Conservation (phyloP, 371 early-diverging fungal genomes). For the Haplosporangium sp. region DNA sequence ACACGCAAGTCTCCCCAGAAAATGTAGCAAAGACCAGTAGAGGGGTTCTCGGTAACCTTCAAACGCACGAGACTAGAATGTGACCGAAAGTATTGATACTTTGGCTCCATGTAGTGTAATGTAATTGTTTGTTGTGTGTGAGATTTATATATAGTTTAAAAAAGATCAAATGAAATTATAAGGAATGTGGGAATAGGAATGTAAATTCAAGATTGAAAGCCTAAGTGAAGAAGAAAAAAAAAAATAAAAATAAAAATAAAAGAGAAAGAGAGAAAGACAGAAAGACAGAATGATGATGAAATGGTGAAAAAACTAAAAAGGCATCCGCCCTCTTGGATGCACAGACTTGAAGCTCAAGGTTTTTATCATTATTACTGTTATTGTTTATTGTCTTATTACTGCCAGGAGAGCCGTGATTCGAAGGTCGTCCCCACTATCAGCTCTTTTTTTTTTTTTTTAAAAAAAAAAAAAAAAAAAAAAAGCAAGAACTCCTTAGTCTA, state of each 20-base stretch:
- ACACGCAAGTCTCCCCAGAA: constrained; percentile 32
- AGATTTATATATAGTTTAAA: not conserved
- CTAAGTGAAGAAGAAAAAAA: too few relatives aligned
- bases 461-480: too few relatives aligned
- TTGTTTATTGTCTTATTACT: too few relatives aligned
- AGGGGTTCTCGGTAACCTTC: constrained; percentile 15
- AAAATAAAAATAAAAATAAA: too few relatives aligned
- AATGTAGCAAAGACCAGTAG: constrained; percentile 17
- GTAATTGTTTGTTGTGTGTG: not conserved
- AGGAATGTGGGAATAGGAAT: too few relatives aligned
- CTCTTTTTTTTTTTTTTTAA: too few relatives aligned
- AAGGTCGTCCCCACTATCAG: too few relatives aligned
- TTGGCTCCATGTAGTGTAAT: not conserved
- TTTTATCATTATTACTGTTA: not conserved
- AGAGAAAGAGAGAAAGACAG: not conserved
- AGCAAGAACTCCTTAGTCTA: too few relatives aligned
- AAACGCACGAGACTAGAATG: constrained; percentile 18
- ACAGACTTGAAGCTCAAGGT: not conserved
- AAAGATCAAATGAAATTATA: not conserved
- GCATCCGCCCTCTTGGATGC: not conserved
- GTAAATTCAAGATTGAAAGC: too few relatives aligned
- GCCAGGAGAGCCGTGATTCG: too few relatives aligned
- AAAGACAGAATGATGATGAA: not conserved
- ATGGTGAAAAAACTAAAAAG: not conserved
- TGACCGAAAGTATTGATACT: constrained; percentile 30